Evolutionary conservation across 352 stramenopile species (phyloP).

Genomic region (Phytopythium aichiense): DNA sequence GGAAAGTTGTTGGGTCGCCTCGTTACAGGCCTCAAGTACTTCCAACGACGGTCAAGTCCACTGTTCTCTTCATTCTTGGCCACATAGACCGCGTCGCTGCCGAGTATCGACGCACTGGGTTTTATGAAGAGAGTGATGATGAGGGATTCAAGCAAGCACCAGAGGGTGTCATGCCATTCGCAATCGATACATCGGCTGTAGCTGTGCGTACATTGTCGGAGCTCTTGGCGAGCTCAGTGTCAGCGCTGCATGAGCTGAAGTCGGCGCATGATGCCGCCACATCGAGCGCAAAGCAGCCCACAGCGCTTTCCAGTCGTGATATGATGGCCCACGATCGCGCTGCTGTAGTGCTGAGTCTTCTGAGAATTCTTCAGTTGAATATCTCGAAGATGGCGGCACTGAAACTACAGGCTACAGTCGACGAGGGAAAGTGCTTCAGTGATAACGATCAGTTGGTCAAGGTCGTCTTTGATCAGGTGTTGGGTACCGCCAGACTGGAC

Average conservation of each 20-base stretch:
- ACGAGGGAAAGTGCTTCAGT: not conserved
- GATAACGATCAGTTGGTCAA: not conserved
- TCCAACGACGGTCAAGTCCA: not conserved
- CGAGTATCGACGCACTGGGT: conserved; percentile 13
- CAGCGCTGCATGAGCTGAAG: not conserved
- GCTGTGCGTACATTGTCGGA: conserved; percentile 22
- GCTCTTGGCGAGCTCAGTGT: conserved; percentile 12
- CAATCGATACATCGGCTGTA: conserved; percentile 30
- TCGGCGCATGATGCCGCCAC: not conserved
- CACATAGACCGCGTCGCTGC: conserved; percentile 39
- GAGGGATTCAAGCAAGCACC: not conserved
- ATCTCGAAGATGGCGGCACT: not conserved
- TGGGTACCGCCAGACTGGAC: not conserved
- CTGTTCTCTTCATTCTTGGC: conserved; percentile 35
- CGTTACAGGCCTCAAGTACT: not conserved
- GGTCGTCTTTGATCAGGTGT: not conserved
- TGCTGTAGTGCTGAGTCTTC: not conserved
- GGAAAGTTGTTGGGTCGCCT: not conserved
- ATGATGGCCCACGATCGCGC: not conserved
- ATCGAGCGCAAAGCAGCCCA: not conserved
- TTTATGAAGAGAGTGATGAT: not conserved
- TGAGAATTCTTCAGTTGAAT: not conserved
- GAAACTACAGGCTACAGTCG: not conserved
- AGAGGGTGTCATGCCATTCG: conserved; percentile 21
- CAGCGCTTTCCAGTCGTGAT: not conserved